Evolutionary conservation across 2,329 filamentous ascomycete genomes (phyloP).

Genomic region (Aspergillus arachidicola): DNA sequence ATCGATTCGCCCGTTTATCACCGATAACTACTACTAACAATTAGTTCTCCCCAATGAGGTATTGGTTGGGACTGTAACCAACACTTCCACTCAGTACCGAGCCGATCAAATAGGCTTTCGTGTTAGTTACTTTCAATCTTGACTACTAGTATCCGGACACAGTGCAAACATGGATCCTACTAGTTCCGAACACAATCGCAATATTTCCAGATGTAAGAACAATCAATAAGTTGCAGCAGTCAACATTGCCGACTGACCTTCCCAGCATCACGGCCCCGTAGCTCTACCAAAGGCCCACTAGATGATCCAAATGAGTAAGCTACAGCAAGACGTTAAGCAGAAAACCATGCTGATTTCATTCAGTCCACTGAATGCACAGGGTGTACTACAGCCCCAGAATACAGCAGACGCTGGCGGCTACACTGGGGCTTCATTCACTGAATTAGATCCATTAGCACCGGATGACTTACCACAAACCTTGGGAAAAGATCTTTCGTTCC

Average conservation of each 20-base stretch:
- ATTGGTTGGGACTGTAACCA: not conserved
- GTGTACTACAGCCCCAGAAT: constrained; percentile 16
- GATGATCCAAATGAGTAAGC: constrained; percentile 71
- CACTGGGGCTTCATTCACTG: constrained; percentile 33
- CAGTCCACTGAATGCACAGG: constrained; percentile 32
- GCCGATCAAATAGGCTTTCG: no score
- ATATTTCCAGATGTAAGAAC: constrained; percentile 41
- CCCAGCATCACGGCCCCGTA: constrained; percentile 44
- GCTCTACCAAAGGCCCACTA: constrained; percentile 74
- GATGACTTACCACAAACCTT: constrained; percentile 41
- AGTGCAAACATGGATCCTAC: constrained; percentile 14
- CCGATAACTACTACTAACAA: not conserved
- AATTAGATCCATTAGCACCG: constrained; percentile 39
- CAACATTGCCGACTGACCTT: constrained; percentile 15
- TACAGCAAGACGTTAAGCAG: not conserved
- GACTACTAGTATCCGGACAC: not conserved
- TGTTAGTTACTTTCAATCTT: not conserved
- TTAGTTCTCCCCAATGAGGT: not conserved
- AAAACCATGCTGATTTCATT: constrained; percentile 17
- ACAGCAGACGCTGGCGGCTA: constrained; percentile 21
- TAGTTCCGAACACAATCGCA: constrained; percentile 35
- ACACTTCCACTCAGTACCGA: not conserved
- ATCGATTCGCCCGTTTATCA: constrained; percentile 4
- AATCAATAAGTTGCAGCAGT: not conserved
- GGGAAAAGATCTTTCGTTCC: constrained; percentile 76